Evolutionary conservation across 768 basidiomycete genomes (phyloP).

Genomic region (Artomyces pyxidatus): DNA sequence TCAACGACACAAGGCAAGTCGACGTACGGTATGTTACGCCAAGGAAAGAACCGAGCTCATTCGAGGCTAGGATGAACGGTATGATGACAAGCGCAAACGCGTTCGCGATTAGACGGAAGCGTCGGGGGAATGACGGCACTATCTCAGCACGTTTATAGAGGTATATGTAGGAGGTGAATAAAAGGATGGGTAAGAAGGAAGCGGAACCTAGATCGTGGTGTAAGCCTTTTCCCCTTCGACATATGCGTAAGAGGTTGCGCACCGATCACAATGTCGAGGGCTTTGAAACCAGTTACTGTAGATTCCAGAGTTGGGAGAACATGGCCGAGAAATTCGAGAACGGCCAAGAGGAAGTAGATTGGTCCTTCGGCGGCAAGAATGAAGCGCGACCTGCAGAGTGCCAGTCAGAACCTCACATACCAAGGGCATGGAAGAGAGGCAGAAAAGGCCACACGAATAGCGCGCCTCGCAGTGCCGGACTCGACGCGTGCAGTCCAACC

Average conservation of each 20-base stretch:
- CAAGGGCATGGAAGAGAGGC: background rate
- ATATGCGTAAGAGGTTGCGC: conserved; percentile 15
- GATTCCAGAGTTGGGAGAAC: conserved; percentile 42
- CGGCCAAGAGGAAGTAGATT: conserved; percentile 47
- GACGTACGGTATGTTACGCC: conserved; percentile 50
- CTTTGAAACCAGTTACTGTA: conserved; percentile 38
- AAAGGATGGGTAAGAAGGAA: conserved; percentile 59
- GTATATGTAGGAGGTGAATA: conserved; percentile 57
- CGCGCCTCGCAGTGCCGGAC: background rate
- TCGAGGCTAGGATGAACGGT: conserved; percentile 44
- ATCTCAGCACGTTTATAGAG: conserved; percentile 46
- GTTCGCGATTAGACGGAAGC: conserved; percentile 36
- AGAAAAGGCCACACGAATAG: background rate
- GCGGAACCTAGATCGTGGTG: conserved; percentile 29
- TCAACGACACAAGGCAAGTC: background rate
- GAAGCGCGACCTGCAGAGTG: conserved; percentile 38
- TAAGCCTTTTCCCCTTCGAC: background rate
- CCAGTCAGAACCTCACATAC: background rate
- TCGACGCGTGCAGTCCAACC: too few species aligned
- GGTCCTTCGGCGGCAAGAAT: conserved; percentile 57
- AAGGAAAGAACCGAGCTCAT: conserved; percentile 58
- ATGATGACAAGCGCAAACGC: conserved; percentile 44
- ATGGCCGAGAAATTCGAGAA: conserved; percentile 56
- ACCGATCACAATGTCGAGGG: conserved; percentile 58
- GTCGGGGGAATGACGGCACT: conserved; percentile 42